Evolutionary conservation across 106 monocot genomes (phyloP).

Genomic region (Ottelia alismoides): DNA sequence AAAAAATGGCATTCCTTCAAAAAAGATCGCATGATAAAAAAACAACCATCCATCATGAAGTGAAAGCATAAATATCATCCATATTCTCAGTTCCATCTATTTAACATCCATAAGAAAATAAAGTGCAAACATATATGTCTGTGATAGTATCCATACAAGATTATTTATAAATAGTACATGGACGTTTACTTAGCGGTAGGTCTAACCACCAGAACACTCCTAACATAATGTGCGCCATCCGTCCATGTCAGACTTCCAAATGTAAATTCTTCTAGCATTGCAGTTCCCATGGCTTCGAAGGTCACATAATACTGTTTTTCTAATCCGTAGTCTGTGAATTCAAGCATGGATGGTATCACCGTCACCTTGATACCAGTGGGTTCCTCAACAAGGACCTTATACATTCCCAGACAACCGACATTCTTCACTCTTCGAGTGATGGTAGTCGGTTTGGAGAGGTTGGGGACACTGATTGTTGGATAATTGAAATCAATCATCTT

Average conservation of each 20-base stretch:
- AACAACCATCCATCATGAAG: too few relatives aligned
- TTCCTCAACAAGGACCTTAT: background rate
- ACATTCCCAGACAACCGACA: conserved; percentile 2
- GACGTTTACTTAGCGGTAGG: too few relatives aligned
- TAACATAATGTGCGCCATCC: background rate
- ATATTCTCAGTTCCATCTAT: too few relatives aligned
- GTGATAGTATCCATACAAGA: too few relatives aligned
- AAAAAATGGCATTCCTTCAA: too few relatives aligned
- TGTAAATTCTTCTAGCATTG: background rate
- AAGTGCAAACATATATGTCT: too few relatives aligned
- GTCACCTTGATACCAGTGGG: background rate
- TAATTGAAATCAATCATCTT: too few relatives aligned
- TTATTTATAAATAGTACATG: too few relatives aligned
- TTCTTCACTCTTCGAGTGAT: conserved; percentile 7
- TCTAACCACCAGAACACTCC: too few relatives aligned
- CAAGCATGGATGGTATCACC: background rate
- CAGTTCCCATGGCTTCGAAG: background rate
- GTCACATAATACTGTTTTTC: background rate
- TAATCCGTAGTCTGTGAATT: background rate
- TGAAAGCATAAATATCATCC: too few relatives aligned
- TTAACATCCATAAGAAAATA: too few relatives aligned
- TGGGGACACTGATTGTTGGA: conserved; percentile 1
- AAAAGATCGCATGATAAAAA: too few relatives aligned
- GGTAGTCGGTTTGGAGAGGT: background rate
- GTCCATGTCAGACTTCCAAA: background rate